Evolutionary conservation across 139 green algal species (phyloP), one percentile per base, ranked within the genome.

Genomic region (Chlamydomonas sphaeroides): DNA sequence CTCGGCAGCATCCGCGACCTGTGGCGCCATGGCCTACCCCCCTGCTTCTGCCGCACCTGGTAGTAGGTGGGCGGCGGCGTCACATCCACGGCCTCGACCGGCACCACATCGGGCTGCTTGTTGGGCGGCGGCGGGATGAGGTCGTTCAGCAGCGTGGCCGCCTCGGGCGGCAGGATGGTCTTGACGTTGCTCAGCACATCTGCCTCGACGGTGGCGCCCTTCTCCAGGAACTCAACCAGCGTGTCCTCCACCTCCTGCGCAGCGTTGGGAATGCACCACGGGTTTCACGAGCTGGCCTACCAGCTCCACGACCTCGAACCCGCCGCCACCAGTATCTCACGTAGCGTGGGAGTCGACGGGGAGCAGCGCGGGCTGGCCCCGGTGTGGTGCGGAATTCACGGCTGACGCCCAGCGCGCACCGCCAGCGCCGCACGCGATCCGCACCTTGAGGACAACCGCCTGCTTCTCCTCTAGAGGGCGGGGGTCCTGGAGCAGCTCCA

Each of bases 381-480:
- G n/a, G n/a, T n/a, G n/a, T n/a, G n/a, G n/a, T n/a, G n/a, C n/a
- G n/a, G n/a, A n/a, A n/a, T n/a, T n/a, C n/a, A n/a, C n/a, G n/a
- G n/a, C n/a, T n/a, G n/a, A n/a, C n/a, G n/a, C n/a, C n/a, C n/a
- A n/a, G n/a, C n/a, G n/a, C n/a, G n/a, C n/a, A n/a, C n/a, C n/a
- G n/a, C n/a, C n/a, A n/a, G n/a, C n/a, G n/a, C n/a, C n/a, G n/a
- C n/a, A n/a, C n/a, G n/a, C n/a, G n/a, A n/a, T n/a, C n/a, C 74
- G 38, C 38, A 93, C 88, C 88, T 90, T 75, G 35, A 92, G 51
- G 32, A 93, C 59, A 21, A 90, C 88, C 33, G 84, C 77, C 79
- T 92, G 86, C 85, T 95, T 95, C 63, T 93, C 86, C 28, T 94
- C 89, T 6, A 95, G 62, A 0, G 92, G 86, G 5, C 92, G 84